Evolutionary conservation across 805 yeast genomes (phyloP).

Genomic region (Candida golubevii): DNA sequence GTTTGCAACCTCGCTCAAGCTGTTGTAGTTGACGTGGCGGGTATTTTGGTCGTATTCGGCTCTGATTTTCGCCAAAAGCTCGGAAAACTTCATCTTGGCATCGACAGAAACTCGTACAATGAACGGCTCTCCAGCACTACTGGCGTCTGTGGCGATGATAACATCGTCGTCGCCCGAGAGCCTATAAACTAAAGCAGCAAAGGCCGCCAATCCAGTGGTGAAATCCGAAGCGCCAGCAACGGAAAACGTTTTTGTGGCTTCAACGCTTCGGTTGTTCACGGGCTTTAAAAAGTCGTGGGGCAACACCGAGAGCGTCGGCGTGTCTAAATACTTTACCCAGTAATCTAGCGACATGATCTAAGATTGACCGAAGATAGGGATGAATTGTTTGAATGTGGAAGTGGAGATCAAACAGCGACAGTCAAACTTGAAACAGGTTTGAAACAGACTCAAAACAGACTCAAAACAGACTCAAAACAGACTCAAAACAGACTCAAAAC

Average conservation of each 20-base stretch:
- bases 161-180: slow-evolving; percentile 94
- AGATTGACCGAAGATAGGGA: too few relatives aligned
- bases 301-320: slow-evolving; percentile 79
- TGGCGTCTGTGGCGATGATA: slow-evolving; percentile 67
- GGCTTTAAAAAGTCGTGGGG: slow-evolving; percentile 89
- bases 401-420: too few relatives aligned
- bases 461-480: too few relatives aligned
- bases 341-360: slow-evolving; percentile 17
- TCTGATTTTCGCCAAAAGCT: slow-evolving; percentile 45
- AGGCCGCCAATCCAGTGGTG: slow-evolving; percentile 56
- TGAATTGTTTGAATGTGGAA: too few relatives aligned
- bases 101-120: slow-evolving; percentile 61
- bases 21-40: slow-evolving; percentile 37
- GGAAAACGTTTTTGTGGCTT: slow-evolving; percentile 46
- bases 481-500: too few relatives aligned
- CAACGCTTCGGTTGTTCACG: slow-evolving; percentile 59
- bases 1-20: slow-evolving; percentile 53
- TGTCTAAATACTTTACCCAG: slow-evolving; percentile 67
- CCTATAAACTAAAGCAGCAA: slow-evolving; percentile 68
- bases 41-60: slow-evolving; percentile 35
- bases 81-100: slow-evolving; percentile 50
- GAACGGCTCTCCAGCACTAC: slow-evolving; percentile 38
- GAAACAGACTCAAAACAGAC: too few relatives aligned
- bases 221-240: slow-evolving; percentile 30
- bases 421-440: too few relatives aligned